phyloP scores from a whole-genome alignment of 768 basidiomycete genomes.

The Russula earlei region DNA sequence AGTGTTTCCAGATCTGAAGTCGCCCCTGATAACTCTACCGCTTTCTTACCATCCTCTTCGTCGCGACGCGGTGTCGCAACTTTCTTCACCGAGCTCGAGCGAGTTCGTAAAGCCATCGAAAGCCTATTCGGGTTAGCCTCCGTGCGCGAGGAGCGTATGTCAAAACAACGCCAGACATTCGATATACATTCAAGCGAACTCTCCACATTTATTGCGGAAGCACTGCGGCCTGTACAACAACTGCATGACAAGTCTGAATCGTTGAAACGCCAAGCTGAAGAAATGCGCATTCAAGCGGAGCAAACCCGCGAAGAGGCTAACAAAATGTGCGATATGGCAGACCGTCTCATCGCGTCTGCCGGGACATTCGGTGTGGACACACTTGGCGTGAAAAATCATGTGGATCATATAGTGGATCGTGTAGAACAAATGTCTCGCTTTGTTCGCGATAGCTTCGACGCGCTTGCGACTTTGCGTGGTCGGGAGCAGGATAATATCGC shows the following conservation, averaged over 20 bases:
- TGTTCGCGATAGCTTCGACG: neutral
- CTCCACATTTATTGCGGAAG: neutral
- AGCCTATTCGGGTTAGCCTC: slow-evolving; percentile 3
- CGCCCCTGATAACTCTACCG: neutral
- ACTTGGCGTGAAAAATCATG: neutral
- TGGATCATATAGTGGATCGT: neutral
- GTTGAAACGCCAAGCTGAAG: slow-evolving; percentile 1
- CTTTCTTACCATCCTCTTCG: neutral
- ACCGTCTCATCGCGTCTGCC: slow-evolving; percentile 1
- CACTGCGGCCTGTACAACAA: neutral
- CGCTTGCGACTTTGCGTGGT: neutral
- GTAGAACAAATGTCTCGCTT: slow-evolving; percentile 6
- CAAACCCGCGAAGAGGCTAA: slow-evolving; percentile 4
- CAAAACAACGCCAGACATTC: neutral
- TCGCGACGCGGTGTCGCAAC: neutral
- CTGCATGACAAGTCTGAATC: neutral
- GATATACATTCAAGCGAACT: slow-evolving; percentile 9
- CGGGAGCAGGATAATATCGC: slow-evolving; percentile 1
- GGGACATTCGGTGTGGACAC: neutral
- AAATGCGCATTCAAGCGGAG: slow-evolving; percentile 5
- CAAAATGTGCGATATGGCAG: slow-evolving; percentile 7
- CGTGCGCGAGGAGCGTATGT: slow-evolving; percentile 1
- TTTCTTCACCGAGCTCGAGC: neutral
- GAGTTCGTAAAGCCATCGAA: neutral
- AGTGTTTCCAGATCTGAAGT: neutral